These are phyloP conservation scores for Kuraishia floccosa DNA, from an alignment of 805 yeast species.

Conservation along the genomic window DNA sequence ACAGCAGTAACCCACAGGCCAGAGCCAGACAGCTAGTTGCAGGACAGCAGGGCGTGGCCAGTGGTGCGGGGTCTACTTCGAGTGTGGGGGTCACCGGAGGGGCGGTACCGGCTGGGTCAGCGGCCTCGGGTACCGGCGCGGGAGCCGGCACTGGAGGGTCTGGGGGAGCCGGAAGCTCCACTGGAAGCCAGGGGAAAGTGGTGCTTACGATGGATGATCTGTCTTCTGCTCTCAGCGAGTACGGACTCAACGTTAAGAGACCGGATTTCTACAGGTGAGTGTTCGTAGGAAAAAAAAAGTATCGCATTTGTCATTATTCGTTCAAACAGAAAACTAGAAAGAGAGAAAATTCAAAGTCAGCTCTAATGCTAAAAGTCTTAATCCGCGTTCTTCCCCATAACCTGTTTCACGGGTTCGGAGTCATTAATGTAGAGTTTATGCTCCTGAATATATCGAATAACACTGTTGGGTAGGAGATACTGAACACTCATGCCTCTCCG, in stretches of 20 bases:
- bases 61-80: conserved; percentile 6
- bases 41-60: conserved; percentile 29
- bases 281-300: conserved; percentile 1
- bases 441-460: conserved; percentile 89
- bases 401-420: conserved; percentile 91
- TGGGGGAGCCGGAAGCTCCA: conserved; percentile 2
- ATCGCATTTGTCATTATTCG: too few species aligned
- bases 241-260: conserved; percentile 67
- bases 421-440: conserved; percentile 77
- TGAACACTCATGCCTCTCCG: conserved; percentile 97
- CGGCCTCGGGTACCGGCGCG: conserved; percentile 7
- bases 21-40: conserved; percentile 71
- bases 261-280: conserved; percentile 85
- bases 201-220: conserved; percentile 89
- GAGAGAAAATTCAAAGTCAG: neutral
- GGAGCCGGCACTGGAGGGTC: conserved; percentile 7
- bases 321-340: conserved; percentile 1
- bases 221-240: conserved; percentile 86
- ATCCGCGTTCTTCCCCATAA: conserved; percentile 25
- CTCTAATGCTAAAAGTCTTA: neutral
- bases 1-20: conserved; percentile 76
- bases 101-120: conserved; percentile 2
- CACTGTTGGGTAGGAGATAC: conserved; percentile 86
- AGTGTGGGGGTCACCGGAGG: conserved; percentile 7
- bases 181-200: conserved; percentile 35